Conservation (phyloP, 345 rosid genomes). For the Citrus glauca region DNA sequence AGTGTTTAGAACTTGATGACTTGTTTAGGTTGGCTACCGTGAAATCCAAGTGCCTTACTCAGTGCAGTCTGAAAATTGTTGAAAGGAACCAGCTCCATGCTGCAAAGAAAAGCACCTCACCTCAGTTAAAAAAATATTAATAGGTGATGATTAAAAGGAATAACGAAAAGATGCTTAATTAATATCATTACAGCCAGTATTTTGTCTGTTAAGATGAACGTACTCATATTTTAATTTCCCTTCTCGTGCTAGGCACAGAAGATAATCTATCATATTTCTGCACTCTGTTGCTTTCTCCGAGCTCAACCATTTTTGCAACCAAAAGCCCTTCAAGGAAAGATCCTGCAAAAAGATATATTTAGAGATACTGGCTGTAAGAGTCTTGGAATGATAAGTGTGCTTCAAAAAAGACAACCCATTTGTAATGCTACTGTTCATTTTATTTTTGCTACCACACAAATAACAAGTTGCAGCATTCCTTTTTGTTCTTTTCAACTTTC, state of each 20-base stretch:
- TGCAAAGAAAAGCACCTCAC: constrained; percentile 26
- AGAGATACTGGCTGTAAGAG: neutral
- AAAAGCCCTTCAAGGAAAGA: constrained; percentile 83
- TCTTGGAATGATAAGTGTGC: neutral
- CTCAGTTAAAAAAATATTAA: neutral
- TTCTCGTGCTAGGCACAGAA: constrained; percentile 49
- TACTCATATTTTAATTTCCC: constrained; percentile 84
- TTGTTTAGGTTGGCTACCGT: constrained; percentile 86
- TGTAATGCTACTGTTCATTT: neutral
- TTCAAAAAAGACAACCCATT: neutral
- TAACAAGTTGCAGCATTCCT: neutral
- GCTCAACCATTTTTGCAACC: constrained; percentile 80
- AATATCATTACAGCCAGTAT: neutral
- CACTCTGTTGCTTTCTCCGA: constrained; percentile 60
- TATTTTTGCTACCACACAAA: neutral
- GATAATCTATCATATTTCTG: constrained; percentile 71
- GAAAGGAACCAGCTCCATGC: constrained; percentile 69
- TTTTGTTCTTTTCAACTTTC: neutral
- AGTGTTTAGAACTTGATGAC: constrained; percentile 55
- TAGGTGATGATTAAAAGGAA: neutral
- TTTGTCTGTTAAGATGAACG: constrained; percentile 8
- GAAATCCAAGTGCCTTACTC: constrained; percentile 71
- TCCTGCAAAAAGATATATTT: constrained; percentile 40
- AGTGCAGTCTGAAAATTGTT: constrained; percentile 54
- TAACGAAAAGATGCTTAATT: neutral